A percentile compares a stretch with the other conserved stretches of the same genome.
Conservation (phyloP, 768 basidiomycete species). For the Cantharellus anzutake region DNA sequence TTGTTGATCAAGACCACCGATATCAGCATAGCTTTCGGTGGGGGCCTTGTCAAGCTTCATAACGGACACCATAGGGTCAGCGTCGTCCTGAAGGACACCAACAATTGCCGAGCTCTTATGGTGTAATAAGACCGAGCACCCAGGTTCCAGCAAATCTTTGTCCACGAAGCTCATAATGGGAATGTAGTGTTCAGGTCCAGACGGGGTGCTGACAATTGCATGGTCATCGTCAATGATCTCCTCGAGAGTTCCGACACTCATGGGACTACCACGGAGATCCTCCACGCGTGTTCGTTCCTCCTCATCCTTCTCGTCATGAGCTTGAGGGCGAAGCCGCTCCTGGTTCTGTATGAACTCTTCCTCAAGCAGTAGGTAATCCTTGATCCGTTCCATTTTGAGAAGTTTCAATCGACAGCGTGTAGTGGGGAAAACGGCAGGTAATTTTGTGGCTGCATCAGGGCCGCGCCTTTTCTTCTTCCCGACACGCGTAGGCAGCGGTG, state of each 20-base stretch:
- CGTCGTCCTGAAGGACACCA: slow-evolving; percentile 88
- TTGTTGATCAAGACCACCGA: slow-evolving; percentile 90
- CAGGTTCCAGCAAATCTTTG: slow-evolving; percentile 93
- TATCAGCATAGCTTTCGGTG: slow-evolving; percentile 95
- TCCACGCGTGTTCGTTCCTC: slow-evolving; percentile 89
- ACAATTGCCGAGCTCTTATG: slow-evolving; percentile 93
- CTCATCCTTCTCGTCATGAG: slow-evolving; percentile 86
- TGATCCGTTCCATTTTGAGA: slow-evolving; percentile 93
- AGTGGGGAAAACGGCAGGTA: slow-evolving; percentile 84
- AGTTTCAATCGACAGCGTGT: slow-evolving; percentile 90
- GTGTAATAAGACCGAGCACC: slow-evolving; percentile 84
- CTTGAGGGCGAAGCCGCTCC: slow-evolving; percentile 76
- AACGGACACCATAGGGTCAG: slow-evolving; percentile 89
- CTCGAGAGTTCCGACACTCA: slow-evolving; percentile 97
- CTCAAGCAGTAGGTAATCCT: slow-evolving; percentile 91
- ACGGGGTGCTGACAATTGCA: slow-evolving; percentile 91
- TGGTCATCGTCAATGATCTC: slow-evolving; percentile 98
- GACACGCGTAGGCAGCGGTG: slow-evolving; percentile 87
- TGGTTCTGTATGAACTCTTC: slow-evolving; percentile 90
- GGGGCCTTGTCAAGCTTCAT: slow-evolving; percentile 99
- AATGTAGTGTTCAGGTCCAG: slow-evolving; percentile 92
- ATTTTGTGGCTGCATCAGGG: slow-evolving; percentile 77
- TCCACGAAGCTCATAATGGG: slow-evolving; percentile 96
- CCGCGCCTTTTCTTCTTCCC: slow-evolving; percentile 90
- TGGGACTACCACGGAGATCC: slow-evolving; percentile 83